A percentile compares a stretch with the other conserved stretches of the same genome.
phyloP scores from a whole-genome alignment of 495 filamentous ascomycete genomes.

The Opeltia flavorubescens region DNA sequence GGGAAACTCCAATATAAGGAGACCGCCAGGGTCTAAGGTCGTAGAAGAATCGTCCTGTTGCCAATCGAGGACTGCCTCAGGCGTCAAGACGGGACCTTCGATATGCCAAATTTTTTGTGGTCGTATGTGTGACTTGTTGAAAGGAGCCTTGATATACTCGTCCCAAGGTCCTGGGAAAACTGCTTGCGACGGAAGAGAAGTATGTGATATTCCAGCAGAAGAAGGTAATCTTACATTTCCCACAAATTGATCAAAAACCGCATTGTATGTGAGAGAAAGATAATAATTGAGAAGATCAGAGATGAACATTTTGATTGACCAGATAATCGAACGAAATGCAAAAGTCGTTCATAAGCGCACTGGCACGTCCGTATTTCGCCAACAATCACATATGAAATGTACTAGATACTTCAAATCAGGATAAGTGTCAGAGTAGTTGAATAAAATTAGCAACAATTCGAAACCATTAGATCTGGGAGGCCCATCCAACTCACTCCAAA shows the following conservation, averaged over 20 bases:
- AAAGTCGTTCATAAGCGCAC: no score
- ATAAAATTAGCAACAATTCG: no score
- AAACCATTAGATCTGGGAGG: no score
- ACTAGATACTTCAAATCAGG: no score
- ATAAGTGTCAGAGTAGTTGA: no score
- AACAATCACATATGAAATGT: no score
- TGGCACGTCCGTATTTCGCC: no score
- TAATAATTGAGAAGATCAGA: not conserved
- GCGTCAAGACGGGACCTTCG: not conserved
- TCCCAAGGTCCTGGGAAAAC: conserved; percentile 51
- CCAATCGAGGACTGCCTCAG: not conserved
- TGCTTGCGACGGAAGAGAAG: conserved; percentile 20
- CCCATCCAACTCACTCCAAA: no score
- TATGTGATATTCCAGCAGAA: not conserved
- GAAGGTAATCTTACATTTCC: not conserved
- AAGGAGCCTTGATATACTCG: conserved; percentile 43
- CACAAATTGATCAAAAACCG: not conserved
- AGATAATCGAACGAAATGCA: no score
- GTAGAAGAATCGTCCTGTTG: not conserved
- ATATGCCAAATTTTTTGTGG: not conserved
- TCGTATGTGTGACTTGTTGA: not conserved
- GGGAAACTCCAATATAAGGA: not conserved
- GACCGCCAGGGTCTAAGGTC: not conserved
- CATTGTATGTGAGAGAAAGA: not conserved
- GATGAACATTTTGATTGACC: not conserved